Evolutionary conservation across 163 green algal species (phyloP), one percentile per base, ranked within the genome.

Genomic region (Scenedesmus sp.): DNA sequence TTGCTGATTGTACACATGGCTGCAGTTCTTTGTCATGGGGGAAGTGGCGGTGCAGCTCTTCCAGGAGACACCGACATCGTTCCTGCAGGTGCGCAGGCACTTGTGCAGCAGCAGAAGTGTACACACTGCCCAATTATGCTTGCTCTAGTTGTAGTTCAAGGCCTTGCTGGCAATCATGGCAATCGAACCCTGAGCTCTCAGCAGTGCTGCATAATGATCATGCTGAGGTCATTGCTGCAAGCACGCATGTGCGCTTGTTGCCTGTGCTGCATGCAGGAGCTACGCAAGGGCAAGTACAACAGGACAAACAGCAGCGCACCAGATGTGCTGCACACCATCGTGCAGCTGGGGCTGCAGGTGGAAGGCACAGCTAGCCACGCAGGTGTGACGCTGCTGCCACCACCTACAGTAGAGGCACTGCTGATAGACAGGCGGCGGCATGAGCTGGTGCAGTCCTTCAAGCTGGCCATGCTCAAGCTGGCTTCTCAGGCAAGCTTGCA

Each of bases 31-130:
- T 84, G 91, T 97, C 22, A 95, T 97, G 93, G 94, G 93, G 13
- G 96, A 98, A 87, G 93, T 98, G 46, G 96, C 96, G 12, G 90
- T 93, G 65, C 92, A 97, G 92, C 92, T 98, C 13, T 97, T 98
- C 82, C 92, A 96, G 80, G 94, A 97, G 72, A 96, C 92, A 43
- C 96, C 96, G 3, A 96, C 92, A 59, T 87, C 93, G 0, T 97
- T 98, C 73, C 84, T 96, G 12, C 93, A 96, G 91, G 94, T 96
- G 53, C 84, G 91, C 42, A 56, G 5, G 22, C 37, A 20, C 0
- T 22, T 9, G 30, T 82, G 40, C 40, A 49, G 68, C 42, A 78
- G 81, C 51, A 78, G 80, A 24, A 40, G 44, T 40, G 56, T 2
- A 35, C 20, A 2, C 43, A 43, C 22, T 24, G 20, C 5, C 22